Conservation (phyloP, 345 rosid species). For the Gossypium anomalum region DNA sequence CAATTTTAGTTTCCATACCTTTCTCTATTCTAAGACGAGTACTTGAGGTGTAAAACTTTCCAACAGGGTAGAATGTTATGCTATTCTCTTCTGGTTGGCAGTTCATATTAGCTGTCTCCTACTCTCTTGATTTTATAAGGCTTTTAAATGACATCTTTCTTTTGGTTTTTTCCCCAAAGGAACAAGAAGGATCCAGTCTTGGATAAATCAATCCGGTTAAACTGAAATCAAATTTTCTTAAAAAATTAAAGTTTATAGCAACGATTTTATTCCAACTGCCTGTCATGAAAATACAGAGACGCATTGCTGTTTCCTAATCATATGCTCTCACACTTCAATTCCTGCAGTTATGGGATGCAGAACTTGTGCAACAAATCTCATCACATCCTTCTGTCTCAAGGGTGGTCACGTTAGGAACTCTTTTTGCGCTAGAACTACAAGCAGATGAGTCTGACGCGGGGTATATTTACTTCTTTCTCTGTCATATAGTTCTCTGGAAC, state of each 20-base stretch:
- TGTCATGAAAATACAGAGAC: background rate
- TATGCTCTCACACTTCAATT: background rate
- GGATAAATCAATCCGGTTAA: background rate
- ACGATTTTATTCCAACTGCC: background rate
- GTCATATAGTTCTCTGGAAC: background rate
- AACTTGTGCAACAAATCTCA: conserved; percentile 59
- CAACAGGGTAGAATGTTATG: background rate
- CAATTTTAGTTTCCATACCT: background rate
- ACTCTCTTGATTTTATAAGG: background rate
- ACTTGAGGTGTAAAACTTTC: background rate
- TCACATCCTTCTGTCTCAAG: conserved; percentile 66
- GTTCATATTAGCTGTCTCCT: background rate
- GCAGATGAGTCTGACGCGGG: conserved; percentile 63
- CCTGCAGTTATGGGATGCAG: conserved; percentile 77
- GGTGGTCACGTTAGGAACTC: conserved; percentile 77
- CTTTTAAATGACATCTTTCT: conserved; percentile 1
- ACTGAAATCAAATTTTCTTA: background rate
- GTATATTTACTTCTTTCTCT: conserved; percentile 33
- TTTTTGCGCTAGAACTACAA: conserved; percentile 67
- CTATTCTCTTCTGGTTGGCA: background rate
- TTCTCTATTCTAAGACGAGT: background rate
- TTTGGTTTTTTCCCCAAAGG: background rate
- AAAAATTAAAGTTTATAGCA: background rate
- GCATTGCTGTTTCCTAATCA: background rate
- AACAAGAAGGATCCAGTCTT: background rate